Percentiles rank a stretch among this genome's conserved stretches.
These are phyloP conservation scores for Colletotrichum aenigma DNA, from an alignment of 2,329 filamentous ascomycete species.

Conservation along the genomic window DNA sequence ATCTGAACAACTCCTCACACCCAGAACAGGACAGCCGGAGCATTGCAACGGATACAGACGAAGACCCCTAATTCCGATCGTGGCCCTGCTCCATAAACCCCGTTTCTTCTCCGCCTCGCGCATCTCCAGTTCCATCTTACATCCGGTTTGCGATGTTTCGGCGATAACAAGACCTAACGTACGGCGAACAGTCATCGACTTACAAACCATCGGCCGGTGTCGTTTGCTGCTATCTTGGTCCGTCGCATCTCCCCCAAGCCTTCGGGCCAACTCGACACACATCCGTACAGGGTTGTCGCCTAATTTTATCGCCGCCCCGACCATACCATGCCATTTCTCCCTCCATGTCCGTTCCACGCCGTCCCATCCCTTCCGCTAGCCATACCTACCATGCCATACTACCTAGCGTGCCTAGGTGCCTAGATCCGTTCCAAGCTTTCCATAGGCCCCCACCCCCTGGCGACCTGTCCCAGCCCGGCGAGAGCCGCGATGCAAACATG, in stretches of 20 bases:
- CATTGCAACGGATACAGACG: not conserved
- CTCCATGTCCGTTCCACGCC: not conserved
- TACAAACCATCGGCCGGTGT: not conserved
- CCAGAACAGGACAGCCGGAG: not conserved
- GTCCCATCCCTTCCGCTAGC: not conserved
- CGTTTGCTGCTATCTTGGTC: not conserved
- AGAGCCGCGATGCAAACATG: not conserved
- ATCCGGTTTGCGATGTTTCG: not conserved
- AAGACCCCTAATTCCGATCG: constrained; percentile 5
- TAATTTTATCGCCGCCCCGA: not conserved
- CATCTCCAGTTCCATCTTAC: not conserved
- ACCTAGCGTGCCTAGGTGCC: not conserved
- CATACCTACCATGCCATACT: not conserved
- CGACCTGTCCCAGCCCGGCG: not conserved
- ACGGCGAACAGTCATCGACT: not conserved
- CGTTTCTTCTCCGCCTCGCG: not conserved
- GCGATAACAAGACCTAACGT: not conserved
- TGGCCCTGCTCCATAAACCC: not conserved
- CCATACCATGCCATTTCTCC: not conserved
- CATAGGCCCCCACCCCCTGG: not conserved
- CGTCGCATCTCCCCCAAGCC: not conserved
- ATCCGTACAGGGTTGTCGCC: not conserved
- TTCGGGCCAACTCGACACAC: not conserved
- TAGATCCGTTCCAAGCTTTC: not conserved
- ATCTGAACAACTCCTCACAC: not conserved